Evolutionary conservation across 805 yeast species (phyloP).

Genomic region (Candida loeiensis): DNA sequence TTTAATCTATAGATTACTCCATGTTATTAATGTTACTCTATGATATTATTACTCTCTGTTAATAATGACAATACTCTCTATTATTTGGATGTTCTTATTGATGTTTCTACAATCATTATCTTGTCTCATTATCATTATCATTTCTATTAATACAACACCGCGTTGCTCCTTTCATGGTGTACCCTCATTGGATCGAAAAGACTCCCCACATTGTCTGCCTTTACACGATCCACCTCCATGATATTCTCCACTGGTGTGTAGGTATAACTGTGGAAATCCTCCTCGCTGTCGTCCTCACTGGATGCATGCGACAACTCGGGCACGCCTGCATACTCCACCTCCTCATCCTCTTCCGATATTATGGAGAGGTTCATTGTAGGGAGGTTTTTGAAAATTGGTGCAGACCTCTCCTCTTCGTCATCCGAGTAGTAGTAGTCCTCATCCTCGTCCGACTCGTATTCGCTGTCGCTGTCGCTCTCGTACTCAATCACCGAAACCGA

Average conservation of each 20-base stretch:
- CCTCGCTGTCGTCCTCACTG: slow-evolving; percentile 4
- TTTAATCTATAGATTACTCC: no score
- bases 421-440: slow-evolving; percentile 19
- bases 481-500: slow-evolving; percentile 24
- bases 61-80: no score
- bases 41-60: no score
- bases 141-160: slow-evolving; percentile 1
- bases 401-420: slow-evolving; percentile 10
- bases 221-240: background rate
- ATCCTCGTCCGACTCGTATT: slow-evolving; percentile 12
- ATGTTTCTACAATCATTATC: no score
- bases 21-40: no score
- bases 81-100: no score
- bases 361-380: slow-evolving; percentile 19
- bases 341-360: slow-evolving; percentile 13
- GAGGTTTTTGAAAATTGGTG: slow-evolving; percentile 13
- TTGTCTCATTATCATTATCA: slow-evolving; percentile 4
- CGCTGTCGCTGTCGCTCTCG: slow-evolving; percentile 17
- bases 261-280: background rate
- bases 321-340: slow-evolving; percentile 6
- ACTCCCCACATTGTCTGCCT: slow-evolving; percentile 1
- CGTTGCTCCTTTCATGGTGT: background rate
- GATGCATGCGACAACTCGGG: slow-evolving; percentile 15
- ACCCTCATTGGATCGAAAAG: slow-evolving; percentile 1
- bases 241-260: slow-evolving; percentile 1